Evolutionary conservation across 306 rosid genomes (phyloP), one percentile per base, ranked within the genome.

Genomic region (Vicia sativa): DNA sequence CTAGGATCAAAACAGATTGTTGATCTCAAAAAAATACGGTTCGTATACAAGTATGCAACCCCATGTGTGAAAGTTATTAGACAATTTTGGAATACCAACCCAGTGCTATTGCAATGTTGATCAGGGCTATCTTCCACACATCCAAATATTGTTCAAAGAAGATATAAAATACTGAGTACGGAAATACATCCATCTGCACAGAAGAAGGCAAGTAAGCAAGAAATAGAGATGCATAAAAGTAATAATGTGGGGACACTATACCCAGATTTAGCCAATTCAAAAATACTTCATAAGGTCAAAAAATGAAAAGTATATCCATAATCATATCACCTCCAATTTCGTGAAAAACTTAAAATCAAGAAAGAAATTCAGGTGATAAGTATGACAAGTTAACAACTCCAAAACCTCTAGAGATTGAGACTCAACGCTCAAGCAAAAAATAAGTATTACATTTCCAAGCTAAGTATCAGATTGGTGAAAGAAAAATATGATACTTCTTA

Each of bases 71-170:
- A 61, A 42, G 55, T 54, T 25, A 62, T 7, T 59, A 38, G 56
- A 45, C 50, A 37, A 42, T 62, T 68, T 60, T 14, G 53, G 68
- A 68, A 78, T 74, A 83, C 95, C 58, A 75, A 93, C 98, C 98
- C 52, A 93, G 89, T 62, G 97, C 97, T 75, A 83, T 67, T 44
- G 86, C 67, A 64, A 93, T 83, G 83, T 90, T 87, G 76, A 76
- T 77, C 80, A 90, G 62, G 60, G 98, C 96, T 44, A 78, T 62
- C 79, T 79, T 79, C 98, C 98, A 93, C 73, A 90, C 81, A 64
- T 93, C 95, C 73, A 93, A 90, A 79, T 87, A 93, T 74, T 90
- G 98, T 80, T 93, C 98, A 62, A 93, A 93, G 88, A 93, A 93
- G 67, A 93, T 88, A 73, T 93, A 93, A 84, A 93, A 90, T 65